Percentiles rank a stretch among this genome's conserved stretches.
These are phyloP conservation scores for Tuber aestivum DNA, from an alignment of 495 filamentous ascomycete genomes.

Conservation along the genomic window DNA sequence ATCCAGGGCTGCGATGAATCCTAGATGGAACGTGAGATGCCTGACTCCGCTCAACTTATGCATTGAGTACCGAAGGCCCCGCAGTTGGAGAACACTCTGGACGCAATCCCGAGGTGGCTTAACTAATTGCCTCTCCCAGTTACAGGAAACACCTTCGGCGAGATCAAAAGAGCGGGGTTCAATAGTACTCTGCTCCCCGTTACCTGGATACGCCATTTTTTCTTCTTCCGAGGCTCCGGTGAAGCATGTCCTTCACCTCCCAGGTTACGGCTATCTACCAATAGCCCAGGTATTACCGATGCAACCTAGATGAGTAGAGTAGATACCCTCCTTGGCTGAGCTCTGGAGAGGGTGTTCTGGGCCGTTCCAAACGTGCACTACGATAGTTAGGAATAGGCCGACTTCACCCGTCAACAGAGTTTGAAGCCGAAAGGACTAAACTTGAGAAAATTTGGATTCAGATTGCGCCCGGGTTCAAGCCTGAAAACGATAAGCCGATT, in stretches of 20 bases:
- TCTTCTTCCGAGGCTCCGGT: conserved; percentile 46
- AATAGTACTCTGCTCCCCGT: conserved; percentile 57
- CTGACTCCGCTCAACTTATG: neutral
- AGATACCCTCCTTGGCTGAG: conserved; percentile 55
- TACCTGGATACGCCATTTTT: conserved; percentile 56
- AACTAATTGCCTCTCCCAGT: conserved; percentile 36
- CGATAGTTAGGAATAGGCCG: conserved; percentile 57
- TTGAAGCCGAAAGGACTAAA: conserved; percentile 53
- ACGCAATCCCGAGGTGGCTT: conserved; percentile 44
- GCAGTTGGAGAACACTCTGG: conserved; percentile 50
- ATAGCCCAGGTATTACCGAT: conserved; percentile 46
- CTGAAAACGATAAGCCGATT: conserved; percentile 53
- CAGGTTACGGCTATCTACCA: neutral
- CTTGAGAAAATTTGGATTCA: conserved; percentile 57
- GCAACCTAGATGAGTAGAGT: conserved; percentile 56
- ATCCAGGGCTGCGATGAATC: conserved; percentile 34
- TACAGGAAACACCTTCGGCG: conserved; percentile 49
- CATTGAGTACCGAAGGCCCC: conserved; percentile 7
- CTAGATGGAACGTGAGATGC: conserved; percentile 30
- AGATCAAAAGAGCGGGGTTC: conserved; percentile 53
- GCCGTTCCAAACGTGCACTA: conserved; percentile 58
- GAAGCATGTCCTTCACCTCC: conserved; percentile 4
- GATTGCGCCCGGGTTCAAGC: conserved; percentile 53
- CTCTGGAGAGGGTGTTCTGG: conserved; percentile 51
- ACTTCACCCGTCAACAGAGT: conserved; percentile 50